phyloP scores from a whole-genome alignment of 78 protist species.

The Acrasis kona region DNA sequence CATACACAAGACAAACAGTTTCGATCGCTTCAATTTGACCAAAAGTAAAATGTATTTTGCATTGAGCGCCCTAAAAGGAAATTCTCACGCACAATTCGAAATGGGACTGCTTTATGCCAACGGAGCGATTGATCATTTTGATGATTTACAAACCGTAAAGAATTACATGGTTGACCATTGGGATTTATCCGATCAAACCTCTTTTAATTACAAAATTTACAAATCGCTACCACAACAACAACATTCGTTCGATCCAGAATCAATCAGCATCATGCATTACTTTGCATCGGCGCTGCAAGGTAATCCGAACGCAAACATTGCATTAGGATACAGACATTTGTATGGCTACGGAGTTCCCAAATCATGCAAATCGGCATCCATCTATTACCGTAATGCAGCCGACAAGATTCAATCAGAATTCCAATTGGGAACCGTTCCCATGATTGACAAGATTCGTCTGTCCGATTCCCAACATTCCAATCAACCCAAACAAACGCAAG shows the following conservation, averaged over 20 bases:
- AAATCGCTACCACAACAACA: no score
- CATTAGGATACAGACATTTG: conserved; percentile 15
- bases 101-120: neutral
- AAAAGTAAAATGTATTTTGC: no score
- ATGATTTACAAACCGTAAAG: neutral
- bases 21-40: no score
- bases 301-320: conserved; percentile 7
- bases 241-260: neutral
- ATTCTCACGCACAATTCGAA: neutral
- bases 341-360: conserved; percentile 18
- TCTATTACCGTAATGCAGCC: conserved; percentile 20
- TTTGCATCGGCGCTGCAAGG: neutral
- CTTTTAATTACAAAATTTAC: no score
- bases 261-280: neutral
- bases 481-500: neutral
- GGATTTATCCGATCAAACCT: neutral
- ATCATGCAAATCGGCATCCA: neutral
- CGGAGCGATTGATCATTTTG: no score
- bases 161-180: neutral
- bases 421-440: conserved; percentile 10
- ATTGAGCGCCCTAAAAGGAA: neutral
- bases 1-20: no score
- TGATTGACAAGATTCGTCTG: neutral
- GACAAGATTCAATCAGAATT: neutral
- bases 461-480: neutral